Conservation (phyloP, 306 rosid genomes). For the Trifolium repens region DNA sequence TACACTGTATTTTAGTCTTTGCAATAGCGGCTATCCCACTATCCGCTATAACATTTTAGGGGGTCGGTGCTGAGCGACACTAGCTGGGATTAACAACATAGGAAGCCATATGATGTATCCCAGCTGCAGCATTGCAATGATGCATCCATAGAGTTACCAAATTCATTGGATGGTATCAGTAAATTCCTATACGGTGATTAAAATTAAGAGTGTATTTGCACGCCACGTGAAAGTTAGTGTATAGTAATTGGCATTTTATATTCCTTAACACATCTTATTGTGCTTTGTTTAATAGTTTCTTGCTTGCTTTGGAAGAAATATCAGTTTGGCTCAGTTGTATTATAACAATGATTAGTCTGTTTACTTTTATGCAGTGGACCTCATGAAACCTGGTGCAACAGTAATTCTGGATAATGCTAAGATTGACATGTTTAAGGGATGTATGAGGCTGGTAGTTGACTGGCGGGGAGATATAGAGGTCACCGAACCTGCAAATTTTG, state of each 20-base stretch:
- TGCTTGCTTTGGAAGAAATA: neutral
- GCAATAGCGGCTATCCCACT: too few species aligned
- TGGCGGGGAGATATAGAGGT: constrained; percentile 84
- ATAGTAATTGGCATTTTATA: neutral
- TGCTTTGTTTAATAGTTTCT: neutral
- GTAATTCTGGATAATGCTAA: constrained; percentile 76
- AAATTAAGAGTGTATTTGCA: neutral
- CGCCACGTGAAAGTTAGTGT: neutral
- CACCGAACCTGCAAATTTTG: constrained; percentile 68
- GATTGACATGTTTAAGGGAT: constrained; percentile 93
- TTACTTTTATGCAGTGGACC: constrained; percentile 61
- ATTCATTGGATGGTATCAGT: neutral
- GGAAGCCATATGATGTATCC: neutral
- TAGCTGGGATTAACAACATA: too few species aligned
- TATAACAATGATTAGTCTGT: neutral
- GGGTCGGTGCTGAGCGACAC: too few species aligned
- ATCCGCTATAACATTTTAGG: too few species aligned
- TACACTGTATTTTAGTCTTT: too few species aligned
- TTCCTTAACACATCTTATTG: neutral
- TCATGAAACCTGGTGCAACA: constrained; percentile 64
- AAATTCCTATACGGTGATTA: neutral
- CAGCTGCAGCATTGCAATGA: neutral
- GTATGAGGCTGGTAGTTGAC: constrained; percentile 90
- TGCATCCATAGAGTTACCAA: neutral
- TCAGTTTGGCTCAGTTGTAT: neutral